Percentiles rank a stretch among this genome's conserved stretches.
Evolutionary conservation across 2,329 filamentous ascomycete species (phyloP).

Genomic region (Bipolaris cookei): DNA sequence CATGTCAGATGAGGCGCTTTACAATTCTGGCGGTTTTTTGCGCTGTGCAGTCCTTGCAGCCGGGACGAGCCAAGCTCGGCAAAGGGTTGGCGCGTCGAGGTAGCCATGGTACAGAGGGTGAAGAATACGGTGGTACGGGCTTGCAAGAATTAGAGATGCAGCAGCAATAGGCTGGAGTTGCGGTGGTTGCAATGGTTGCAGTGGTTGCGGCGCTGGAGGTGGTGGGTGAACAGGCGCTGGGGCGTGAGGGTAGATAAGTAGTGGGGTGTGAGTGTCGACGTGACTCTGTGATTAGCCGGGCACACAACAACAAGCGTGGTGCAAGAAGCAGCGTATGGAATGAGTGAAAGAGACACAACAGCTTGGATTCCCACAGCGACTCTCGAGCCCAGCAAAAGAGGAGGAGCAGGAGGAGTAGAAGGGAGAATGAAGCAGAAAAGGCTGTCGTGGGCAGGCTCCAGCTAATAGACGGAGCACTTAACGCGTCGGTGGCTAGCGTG

Average conservation of each 20-base stretch:
- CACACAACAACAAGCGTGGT: slow-evolving; percentile 7
- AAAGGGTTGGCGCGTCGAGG: slow-evolving; percentile 72
- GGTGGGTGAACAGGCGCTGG: slow-evolving; percentile 12
- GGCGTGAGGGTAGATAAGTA: slow-evolving; percentile 7
- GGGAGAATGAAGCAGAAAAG: slow-evolving; percentile 14
- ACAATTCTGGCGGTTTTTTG: slow-evolving; percentile 78
- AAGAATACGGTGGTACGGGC: neutral
- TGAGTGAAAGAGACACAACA: neutral
- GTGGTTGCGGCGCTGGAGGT: slow-evolving; percentile 8
- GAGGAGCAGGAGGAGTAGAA: neutral
- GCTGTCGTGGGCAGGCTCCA: slow-evolving; percentile 13
- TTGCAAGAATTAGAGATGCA: slow-evolving; percentile 2
- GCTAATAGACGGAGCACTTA: slow-evolving; percentile 26
- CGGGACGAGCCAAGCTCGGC: slow-evolving; percentile 73
- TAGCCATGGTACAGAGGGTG: slow-evolving; percentile 41
- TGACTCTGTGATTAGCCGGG: slow-evolving; percentile 13
- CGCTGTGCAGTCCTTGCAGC: slow-evolving; percentile 72
- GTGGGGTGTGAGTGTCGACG: slow-evolving; percentile 15
- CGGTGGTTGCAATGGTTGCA: too few relatives aligned
- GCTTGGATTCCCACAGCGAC: neutral
- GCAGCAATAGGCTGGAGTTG: neutral
- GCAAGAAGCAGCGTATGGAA: neutral
- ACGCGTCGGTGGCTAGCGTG: slow-evolving; percentile 38
- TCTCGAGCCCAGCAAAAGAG: neutral
- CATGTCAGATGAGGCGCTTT: slow-evolving; percentile 28